phyloP scores from a whole-genome alignment of 192 early-diverging fungal genomes.

The Gamsiella multidivaricata region DNA sequence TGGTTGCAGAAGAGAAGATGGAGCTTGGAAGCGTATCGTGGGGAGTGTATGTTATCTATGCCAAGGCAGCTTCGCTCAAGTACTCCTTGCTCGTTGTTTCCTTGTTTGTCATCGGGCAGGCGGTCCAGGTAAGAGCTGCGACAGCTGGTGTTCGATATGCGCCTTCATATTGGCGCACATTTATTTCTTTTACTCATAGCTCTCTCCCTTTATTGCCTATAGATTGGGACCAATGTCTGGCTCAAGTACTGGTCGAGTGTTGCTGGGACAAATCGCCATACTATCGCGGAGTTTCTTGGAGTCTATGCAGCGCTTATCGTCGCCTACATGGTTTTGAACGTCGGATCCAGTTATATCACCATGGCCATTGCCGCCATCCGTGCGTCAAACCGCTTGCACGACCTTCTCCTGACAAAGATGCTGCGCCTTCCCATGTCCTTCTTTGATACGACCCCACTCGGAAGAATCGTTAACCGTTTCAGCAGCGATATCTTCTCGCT shows the following conservation, averaged over 20 bases:
- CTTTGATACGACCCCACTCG: constrained; percentile 75
- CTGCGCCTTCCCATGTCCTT: constrained; percentile 70
- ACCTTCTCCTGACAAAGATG: constrained; percentile 73
- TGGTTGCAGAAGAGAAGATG: constrained; percentile 86
- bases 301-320: constrained; percentile 36
- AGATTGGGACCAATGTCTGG: constrained; percentile 68
- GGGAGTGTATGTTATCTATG: constrained; percentile 83
- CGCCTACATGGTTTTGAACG: constrained; percentile 34
- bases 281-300: constrained; percentile 31
- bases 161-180: background rate
- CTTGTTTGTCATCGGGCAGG: constrained; percentile 66
- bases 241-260: constrained; percentile 72
- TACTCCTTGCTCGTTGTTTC: constrained; percentile 66
- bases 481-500: constrained; percentile 87
- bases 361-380: constrained; percentile 60
- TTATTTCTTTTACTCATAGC: background rate
- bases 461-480: constrained; percentile 85
- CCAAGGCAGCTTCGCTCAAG: constrained; percentile 72
- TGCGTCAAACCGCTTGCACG: constrained; percentile 70
- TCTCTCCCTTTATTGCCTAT: background rate
- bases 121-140: constrained; percentile 41
- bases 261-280: background rate
- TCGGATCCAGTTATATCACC: constrained; percentile 22
- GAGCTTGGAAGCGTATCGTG: constrained; percentile 83
- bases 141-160: background rate